phyloP scores from a whole-genome alignment of 441 rosid genomes.

The Gossypium gossypioides region DNA sequence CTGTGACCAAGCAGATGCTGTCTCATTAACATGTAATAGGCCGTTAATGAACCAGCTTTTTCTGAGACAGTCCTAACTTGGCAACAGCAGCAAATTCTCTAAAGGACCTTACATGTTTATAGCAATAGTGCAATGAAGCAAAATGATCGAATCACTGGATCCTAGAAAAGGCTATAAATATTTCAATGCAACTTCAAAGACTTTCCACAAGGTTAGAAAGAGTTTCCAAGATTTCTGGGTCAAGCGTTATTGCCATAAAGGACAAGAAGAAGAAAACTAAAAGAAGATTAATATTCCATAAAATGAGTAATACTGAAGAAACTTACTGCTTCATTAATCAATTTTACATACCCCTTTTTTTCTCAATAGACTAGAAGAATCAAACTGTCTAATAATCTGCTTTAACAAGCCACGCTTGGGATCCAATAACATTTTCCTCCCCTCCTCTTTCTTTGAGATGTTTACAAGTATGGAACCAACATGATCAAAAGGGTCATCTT shows the following conservation, averaged over 20 bases:
- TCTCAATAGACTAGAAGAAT: conserved; percentile 54
- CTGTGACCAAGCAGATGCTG: not conserved
- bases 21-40: not conserved
- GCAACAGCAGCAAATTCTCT: not conserved
- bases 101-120: not conserved
- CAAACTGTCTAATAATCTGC: conserved; percentile 75
- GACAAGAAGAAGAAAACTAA: not conserved
- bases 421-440: conserved; percentile 68
- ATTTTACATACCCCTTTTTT: conserved; percentile 66
- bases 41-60: not conserved
- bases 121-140: not conserved
- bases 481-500: conserved; percentile 87
- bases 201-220: no score
- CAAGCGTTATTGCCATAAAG: not conserved
- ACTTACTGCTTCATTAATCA: not conserved
- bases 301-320: not conserved
- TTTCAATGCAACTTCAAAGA: no score
- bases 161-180: not conserved
- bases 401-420: conserved; percentile 65
- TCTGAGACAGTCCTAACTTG: not conserved
- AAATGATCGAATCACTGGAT: not conserved
- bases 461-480: conserved; percentile 86
- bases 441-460: conserved; percentile 74
- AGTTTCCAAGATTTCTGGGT: not conserved
- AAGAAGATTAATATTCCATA: not conserved